phyloP scores from a whole-genome alignment of 2,329 filamentous ascomycete genomes.

The Pezicula rhizophila region DNA sequence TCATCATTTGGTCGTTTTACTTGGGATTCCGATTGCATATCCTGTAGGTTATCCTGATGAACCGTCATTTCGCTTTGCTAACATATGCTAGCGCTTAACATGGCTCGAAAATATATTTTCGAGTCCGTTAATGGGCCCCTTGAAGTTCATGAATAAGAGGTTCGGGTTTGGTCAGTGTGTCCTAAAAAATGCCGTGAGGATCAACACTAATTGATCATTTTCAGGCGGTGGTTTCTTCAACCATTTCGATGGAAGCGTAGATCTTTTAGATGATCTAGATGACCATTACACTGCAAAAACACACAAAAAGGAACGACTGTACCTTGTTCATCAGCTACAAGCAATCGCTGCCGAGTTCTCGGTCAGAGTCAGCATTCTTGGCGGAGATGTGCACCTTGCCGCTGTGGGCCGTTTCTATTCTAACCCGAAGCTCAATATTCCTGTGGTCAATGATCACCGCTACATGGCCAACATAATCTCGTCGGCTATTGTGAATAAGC shows the following conservation, averaged over 20 bases:
- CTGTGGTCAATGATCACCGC: slow-evolving; percentile 76
- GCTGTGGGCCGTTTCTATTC: slow-evolving; percentile 94
- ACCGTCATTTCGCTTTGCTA: slow-evolving; percentile 10
- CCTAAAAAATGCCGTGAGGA: slow-evolving; percentile 1
- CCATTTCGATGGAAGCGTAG: slow-evolving; percentile 86
- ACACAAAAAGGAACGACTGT: slow-evolving; percentile 81
- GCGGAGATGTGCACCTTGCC: slow-evolving; percentile 89
- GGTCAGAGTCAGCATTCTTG: slow-evolving; percentile 83
- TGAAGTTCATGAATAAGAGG: slow-evolving; percentile 83
- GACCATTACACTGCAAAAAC: slow-evolving; percentile 93
- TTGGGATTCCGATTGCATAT: slow-evolving; percentile 84
- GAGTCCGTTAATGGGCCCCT: slow-evolving; percentile 79
- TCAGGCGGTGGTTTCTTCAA: slow-evolving; percentile 79
- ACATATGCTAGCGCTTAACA: slow-evolving; percentile 63
- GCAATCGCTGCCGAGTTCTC: slow-evolving; percentile 79
- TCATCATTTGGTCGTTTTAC: slow-evolving; percentile 78
- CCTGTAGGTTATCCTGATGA: slow-evolving; percentile 53
- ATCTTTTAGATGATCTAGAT: slow-evolving; percentile 86
- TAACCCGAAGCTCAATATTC: slow-evolving; percentile 70
- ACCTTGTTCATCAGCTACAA: slow-evolving; percentile 76
- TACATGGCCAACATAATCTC: slow-evolving; percentile 96
- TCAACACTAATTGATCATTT: neutral
- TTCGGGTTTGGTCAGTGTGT: slow-evolving; percentile 61
- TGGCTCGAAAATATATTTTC: slow-evolving; percentile 92
- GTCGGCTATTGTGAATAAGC: slow-evolving; percentile 93